Percentiles rank a stretch among this genome's conserved stretches.
These are phyloP conservation scores for Phylloporus rhodoxanthus DNA, from an alignment of 768 basidiomycete genomes.

Conservation along the genomic window DNA sequence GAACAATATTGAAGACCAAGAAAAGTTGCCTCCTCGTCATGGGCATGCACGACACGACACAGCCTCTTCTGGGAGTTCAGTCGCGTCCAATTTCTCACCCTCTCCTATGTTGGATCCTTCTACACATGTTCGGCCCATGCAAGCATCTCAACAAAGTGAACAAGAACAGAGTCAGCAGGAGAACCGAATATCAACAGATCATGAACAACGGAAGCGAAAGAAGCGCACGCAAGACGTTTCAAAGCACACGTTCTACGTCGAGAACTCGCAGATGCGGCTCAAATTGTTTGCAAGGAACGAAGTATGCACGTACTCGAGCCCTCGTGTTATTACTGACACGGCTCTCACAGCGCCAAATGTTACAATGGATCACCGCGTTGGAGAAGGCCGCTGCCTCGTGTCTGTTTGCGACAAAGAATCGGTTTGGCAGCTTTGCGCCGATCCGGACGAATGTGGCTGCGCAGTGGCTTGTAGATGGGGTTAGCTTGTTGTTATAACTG, in stretches of 20 bases:
- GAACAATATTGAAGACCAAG: constrained; percentile 4
- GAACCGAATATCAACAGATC: constrained; percentile 16
- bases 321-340: constrained; percentile 3
- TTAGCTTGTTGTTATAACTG: constrained; percentile 35
- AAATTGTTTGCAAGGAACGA: constrained; percentile 87
- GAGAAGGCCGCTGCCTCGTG: constrained; percentile 72
- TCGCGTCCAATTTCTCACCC: constrained; percentile 36
- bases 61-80: constrained; percentile 31
- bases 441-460: constrained; percentile 89
- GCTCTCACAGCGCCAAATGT: constrained; percentile 73
- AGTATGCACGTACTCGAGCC: constrained; percentile 32
- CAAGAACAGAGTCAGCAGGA: constrained; percentile 21
- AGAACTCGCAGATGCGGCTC: constrained; percentile 84
- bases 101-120: constrained; percentile 76
- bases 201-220: constrained; percentile 43
- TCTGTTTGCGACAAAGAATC: constrained; percentile 72
- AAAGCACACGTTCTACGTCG: constrained; percentile 91
- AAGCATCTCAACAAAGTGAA: constrained; percentile 13
- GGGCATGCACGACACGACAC: constrained; percentile 12
- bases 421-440: constrained; percentile 94
- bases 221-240: constrained; percentile 59
- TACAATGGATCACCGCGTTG: constrained; percentile 92
- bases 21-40: constrained; percentile 1
- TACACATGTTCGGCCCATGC: constrained; percentile 61
- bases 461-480: constrained; percentile 97